A percentile compares a stretch with the other conserved stretches of the same genome.
These are phyloP conservation scores for Moringa oleifera DNA, from an alignment of 345 rosid species.

Conservation along the genomic window DNA sequence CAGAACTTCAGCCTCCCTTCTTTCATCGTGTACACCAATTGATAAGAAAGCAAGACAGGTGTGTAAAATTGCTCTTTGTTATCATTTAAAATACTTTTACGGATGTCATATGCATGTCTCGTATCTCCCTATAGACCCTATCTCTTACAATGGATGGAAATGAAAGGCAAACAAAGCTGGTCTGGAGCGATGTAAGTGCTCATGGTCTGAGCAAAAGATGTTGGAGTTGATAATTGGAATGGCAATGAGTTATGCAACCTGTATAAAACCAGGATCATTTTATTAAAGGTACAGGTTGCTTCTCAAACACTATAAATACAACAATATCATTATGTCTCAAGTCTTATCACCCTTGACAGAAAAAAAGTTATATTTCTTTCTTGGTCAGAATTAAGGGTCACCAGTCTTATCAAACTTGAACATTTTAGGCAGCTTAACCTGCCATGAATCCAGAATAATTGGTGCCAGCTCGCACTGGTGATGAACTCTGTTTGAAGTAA, in stretches of 20 bases:
- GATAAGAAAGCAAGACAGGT: constrained; percentile 81
- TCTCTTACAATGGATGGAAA: constrained; percentile 43
- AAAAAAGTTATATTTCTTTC: background rate
- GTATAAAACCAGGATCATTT: constrained; percentile 1
- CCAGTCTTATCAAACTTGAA: background rate
- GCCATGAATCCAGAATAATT: constrained; percentile 4
- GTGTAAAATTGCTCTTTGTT: constrained; percentile 1
- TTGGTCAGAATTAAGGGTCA: background rate
- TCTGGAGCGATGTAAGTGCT: constrained; percentile 54
- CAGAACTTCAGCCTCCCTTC: constrained; percentile 33
- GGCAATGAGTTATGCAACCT: background rate
- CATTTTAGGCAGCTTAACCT: constrained; percentile 11
- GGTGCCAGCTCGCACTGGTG: background rate
- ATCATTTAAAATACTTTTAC: background rate
- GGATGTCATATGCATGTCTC: background rate
- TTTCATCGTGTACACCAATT: constrained; percentile 49
- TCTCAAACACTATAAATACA: constrained; percentile 1
- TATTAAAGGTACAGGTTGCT: constrained; percentile 10
- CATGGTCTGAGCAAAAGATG: constrained; percentile 24
- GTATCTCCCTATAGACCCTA: constrained; percentile 40
- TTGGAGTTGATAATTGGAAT: constrained; percentile 17
- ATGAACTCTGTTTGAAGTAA: constrained; percentile 4
- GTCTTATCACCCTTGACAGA: no score
- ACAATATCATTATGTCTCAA: no score
- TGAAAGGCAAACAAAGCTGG: constrained; percentile 71